Conservation (phyloP, 352 stramenopile species). For the Pythium sp. region DNA sequence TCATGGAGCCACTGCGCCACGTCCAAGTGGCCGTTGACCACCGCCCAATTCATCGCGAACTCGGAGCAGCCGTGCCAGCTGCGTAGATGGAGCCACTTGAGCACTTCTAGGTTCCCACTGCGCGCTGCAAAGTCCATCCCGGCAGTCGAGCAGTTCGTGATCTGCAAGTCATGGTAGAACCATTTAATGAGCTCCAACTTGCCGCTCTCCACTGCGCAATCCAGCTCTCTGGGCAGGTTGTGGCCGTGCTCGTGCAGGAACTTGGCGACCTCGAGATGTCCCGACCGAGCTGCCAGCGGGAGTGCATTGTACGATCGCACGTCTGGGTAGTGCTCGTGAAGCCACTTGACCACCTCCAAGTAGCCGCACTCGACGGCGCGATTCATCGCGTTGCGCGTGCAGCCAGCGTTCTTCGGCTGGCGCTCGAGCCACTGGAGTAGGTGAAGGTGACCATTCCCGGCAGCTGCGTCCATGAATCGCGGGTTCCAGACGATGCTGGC, state of each 20-base stretch:
- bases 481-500: background rate
- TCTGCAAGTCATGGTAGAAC: background rate
- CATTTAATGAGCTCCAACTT: background rate
- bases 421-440: slow-evolving; percentile 2
- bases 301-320: background rate
- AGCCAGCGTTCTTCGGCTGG: slow-evolving; percentile 2
- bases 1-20: background rate
- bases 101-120: background rate
- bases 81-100: background rate
- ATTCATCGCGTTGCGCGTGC: background rate
- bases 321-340: background rate
- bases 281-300: background rate
- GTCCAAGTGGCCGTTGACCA: background rate
- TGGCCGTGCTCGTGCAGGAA: background rate
- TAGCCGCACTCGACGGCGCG: background rate
- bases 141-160: background rate
- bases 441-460: background rate
- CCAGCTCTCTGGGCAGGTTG: background rate
- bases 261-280: background rate
- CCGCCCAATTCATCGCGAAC: background rate
- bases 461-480: background rate
- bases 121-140: background rate
- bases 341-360: background rate
- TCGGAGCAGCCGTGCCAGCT: background rate
- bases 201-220: slow-evolving; percentile 2